These are phyloP conservation scores for Blastobotrys proliferans DNA, from an alignment of 1,139 yeast species.

Conservation along the genomic window DNA sequence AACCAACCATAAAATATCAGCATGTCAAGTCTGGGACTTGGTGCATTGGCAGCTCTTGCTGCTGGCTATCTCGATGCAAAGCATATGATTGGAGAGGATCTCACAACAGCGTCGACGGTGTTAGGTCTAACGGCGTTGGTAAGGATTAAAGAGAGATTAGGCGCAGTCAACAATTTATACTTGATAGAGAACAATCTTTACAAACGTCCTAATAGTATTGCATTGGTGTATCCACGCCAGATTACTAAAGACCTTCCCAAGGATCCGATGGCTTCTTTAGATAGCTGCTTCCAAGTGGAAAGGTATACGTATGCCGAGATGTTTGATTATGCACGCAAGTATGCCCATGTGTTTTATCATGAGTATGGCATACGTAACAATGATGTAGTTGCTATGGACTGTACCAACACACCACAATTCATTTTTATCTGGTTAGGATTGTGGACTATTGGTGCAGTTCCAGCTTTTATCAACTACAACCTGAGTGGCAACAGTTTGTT, in stretches of 20 bases:
- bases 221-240: slow-evolving; percentile 64
- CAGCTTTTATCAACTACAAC: slow-evolving; percentile 84
- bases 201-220: slow-evolving; percentile 49
- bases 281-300: slow-evolving; percentile 57
- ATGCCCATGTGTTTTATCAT: slow-evolving; percentile 59
- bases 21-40: slow-evolving; percentile 16
- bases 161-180: slow-evolving; percentile 31
- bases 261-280: slow-evolving; percentile 30
- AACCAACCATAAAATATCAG: neutral
- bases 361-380: slow-evolving; percentile 63
- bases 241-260: slow-evolving; percentile 18
- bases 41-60: slow-evolving; percentile 27
- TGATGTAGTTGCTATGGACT: slow-evolving; percentile 72
- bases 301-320: slow-evolving; percentile 64
- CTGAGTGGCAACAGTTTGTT: slow-evolving; percentile 67
- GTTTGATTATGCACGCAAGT: slow-evolving; percentile 58
- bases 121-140: neutral
- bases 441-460: slow-evolving; percentile 90
- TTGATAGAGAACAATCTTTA: slow-evolving; percentile 51
- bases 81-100: slow-evolving; percentile 31
- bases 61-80: slow-evolving; percentile 34
- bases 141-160: slow-evolving; percentile 6
- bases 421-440: slow-evolving; percentile 76
- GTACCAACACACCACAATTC: slow-evolving; percentile 80
- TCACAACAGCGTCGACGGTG: neutral